Evolutionary conservation across 768 basidiomycete species (phyloP).

Genomic region (Steccherinum ochraceum): DNA sequence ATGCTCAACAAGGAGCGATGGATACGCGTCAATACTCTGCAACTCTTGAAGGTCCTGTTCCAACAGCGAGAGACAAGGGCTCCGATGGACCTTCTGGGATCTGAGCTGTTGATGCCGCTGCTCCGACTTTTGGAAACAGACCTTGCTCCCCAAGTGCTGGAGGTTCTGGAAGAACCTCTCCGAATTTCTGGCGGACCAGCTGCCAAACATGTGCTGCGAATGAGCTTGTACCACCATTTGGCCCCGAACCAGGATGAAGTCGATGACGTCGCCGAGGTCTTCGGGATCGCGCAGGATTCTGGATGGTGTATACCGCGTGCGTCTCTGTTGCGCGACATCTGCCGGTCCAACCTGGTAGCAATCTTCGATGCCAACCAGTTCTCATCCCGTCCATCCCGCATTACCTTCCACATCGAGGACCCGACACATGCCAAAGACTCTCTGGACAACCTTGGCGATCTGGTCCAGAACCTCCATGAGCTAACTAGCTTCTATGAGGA

Average conservation of each 20-base stretch:
- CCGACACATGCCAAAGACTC: slow-evolving; percentile 21
- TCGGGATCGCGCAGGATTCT: slow-evolving; percentile 74
- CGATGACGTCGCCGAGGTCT: slow-evolving; percentile 62
- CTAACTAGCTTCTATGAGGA: slow-evolving; percentile 70
- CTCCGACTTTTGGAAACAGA: slow-evolving; percentile 85
- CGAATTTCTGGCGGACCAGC: slow-evolving; percentile 69
- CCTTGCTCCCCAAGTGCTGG: slow-evolving; percentile 77
- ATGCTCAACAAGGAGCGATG: slow-evolving; percentile 79
- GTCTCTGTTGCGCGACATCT: slow-evolving; percentile 52
- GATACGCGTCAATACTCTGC: slow-evolving; percentile 78
- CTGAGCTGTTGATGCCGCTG: slow-evolving; percentile 87
- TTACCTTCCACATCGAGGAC: slow-evolving; percentile 66
- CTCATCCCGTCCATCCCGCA: slow-evolving; percentile 59
- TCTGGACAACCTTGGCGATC: slow-evolving; percentile 62
- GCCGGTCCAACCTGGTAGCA: slow-evolving; percentile 73
- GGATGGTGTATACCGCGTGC: slow-evolving; percentile 84
- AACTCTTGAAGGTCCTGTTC: slow-evolving; percentile 84
- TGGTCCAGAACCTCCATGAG: slow-evolving; percentile 74
- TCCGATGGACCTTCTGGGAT: slow-evolving; percentile 67
- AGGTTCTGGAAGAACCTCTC: slow-evolving; percentile 90
- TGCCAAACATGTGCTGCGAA: slow-evolving; percentile 82
- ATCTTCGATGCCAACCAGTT: slow-evolving; percentile 82
- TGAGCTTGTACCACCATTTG: slow-evolving; percentile 73
- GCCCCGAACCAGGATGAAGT: slow-evolving; percentile 35
- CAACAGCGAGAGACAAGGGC: slow-evolving; percentile 77